Conservation (phyloP, 176 grass and related monocot genomes). For the Cenchrus americanus region DNA sequence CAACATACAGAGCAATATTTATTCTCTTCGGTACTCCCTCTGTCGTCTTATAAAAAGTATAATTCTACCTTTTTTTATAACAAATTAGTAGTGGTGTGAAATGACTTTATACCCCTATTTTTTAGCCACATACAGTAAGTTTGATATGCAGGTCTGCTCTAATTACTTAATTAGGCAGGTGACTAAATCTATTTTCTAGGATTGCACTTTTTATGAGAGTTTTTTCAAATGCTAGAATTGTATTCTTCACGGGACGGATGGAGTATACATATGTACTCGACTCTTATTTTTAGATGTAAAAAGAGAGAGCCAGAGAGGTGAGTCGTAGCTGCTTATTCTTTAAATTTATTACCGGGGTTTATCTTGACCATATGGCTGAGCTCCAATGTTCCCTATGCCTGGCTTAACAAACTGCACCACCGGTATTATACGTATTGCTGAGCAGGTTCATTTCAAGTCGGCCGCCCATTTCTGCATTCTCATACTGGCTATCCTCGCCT, state of each 20-base stretch:
- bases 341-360: neutral
- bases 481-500: slow-evolving; percentile 33
- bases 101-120: too few relatives aligned
- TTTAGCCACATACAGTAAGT: neutral
- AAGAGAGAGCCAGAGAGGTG: neutral
- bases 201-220: too few relatives aligned
- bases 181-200: too few relatives aligned
- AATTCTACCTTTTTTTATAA: too few relatives aligned
- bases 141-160: too few relatives aligned
- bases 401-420: neutral
- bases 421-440: neutral
- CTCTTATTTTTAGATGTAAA: neutral
- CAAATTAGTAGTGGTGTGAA: too few relatives aligned
- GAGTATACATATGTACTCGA: neutral
- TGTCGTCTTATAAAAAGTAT: too few relatives aligned
- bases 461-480: slow-evolving; percentile 50
- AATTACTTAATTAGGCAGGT: too few relatives aligned
- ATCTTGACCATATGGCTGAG: neutral
- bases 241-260: too few relatives aligned
- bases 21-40: neutral
- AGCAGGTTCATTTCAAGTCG: slow-evolving; percentile 35
- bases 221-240: too few relatives aligned
- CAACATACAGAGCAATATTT: neutral
- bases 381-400: neutral
- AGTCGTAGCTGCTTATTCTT: neutral